Evolutionary conservation across 495 filamentous ascomycete genomes (phyloP), one percentile per base, ranked within the genome.

Genomic region (Copromyces sp.): DNA sequence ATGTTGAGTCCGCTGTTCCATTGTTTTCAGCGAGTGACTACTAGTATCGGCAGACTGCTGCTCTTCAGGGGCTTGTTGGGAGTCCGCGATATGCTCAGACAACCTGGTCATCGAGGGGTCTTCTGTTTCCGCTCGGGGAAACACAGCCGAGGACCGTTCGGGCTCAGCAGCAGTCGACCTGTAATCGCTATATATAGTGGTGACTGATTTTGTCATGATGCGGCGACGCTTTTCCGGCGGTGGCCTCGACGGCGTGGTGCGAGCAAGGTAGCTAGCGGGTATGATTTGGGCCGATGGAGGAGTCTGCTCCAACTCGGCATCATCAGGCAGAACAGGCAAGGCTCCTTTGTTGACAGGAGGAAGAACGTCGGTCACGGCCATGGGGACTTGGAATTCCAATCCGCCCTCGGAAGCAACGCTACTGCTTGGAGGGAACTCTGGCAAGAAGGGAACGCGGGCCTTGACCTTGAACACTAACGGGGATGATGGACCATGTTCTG

Each of bases 331-430:
- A 38, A 73, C 61, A 20, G 65, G 45, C 8, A 73, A 41, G 24
- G 74, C 75, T 12, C 68, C 68, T 42, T 69, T 77, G 68, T 78
- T 77, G 20, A 74, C 70, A 2, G 78, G 69, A 9, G 75, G 71
- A 9, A 78, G 42, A 32, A 45, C 47, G 41, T 84, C 80, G 24
- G 78, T 80, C 16, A 89, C 80, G 5, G 86, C 84, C 69, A 80
- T 80, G 35, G 88, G 88, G 6, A 87, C 78, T 76, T 83, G 82
- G 16, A 86, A 76, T 61, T 89, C 87, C 77, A 90, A 83, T n/a
- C 84, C 83, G 3, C 83, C 83, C 9, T 90, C 88, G 17, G 84
- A 82, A 7, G 72, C 74, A 8, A 68, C 42, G 45, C 79, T 80
- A 65, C 79, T 80, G 69, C 81, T 84, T 6, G 75, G 75, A 29